Conservation (phyloP, 768 basidiomycete genomes). For the Amanita inopinata region DNA sequence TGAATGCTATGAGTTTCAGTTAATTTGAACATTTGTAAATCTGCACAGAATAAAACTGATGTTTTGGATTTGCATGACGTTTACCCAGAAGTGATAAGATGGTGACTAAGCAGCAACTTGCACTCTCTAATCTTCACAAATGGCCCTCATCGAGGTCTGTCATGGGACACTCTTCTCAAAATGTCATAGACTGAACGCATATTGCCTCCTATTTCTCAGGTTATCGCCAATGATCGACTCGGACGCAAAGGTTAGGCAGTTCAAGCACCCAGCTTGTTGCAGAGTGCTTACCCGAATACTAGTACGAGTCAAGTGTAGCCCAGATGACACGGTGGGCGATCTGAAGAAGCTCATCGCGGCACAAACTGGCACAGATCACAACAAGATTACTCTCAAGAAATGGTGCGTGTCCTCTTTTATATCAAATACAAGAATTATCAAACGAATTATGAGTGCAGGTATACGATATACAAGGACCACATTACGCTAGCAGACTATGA, state of each 20-base stretch:
- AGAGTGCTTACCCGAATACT: background rate
- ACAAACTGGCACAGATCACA: slow-evolving; percentile 80
- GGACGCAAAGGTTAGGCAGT: slow-evolving; percentile 10
- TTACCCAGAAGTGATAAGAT: too few relatives aligned
- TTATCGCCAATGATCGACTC: slow-evolving; percentile 12
- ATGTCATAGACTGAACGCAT: too few relatives aligned
- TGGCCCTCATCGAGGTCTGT: slow-evolving; percentile 11
- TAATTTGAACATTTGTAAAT: too few relatives aligned
- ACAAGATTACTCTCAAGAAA: slow-evolving; percentile 93
- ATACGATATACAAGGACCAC: slow-evolving; percentile 93
- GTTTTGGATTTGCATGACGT: too few relatives aligned
- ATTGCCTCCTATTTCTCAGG: too few relatives aligned
- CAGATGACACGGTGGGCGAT: slow-evolving; percentile 95
- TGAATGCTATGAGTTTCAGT: too few relatives aligned
- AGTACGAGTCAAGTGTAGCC: slow-evolving; percentile 95
- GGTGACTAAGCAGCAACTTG: too few relatives aligned
- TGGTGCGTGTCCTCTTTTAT: slow-evolving; percentile 46
- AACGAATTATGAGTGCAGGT: slow-evolving; percentile 40
- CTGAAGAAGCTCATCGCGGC: slow-evolving; percentile 96
- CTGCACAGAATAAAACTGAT: too few relatives aligned
- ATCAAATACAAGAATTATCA: background rate
- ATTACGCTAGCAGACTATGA: slow-evolving; percentile 90
- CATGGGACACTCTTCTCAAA: background rate
- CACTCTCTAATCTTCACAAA: background rate
- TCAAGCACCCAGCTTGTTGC: too few relatives aligned